Evolutionary conservation across 1,139 yeast species (phyloP).

Genomic region (Diutina pseudorugosa): DNA sequence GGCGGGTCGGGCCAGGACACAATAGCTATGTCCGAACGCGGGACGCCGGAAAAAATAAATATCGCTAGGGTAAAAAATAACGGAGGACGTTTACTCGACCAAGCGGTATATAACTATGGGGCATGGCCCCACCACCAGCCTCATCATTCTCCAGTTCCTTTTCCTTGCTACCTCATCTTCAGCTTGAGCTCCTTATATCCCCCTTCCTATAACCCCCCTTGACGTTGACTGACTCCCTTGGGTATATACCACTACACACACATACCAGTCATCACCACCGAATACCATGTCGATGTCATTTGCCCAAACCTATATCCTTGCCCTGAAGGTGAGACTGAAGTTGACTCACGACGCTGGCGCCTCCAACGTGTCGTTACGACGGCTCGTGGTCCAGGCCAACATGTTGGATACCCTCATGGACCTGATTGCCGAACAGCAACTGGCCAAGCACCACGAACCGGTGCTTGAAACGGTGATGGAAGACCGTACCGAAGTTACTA

Average conservation of each 20-base stretch:
- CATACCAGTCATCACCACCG: no score
- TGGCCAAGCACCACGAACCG: conserved; percentile 18
- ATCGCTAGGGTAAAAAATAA: background rate
- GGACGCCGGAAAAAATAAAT: background rate
- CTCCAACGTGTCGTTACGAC: conserved; percentile 47
- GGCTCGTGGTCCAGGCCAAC: conserved; percentile 66
- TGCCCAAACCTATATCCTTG: conserved; percentile 52
- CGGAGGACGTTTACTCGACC: background rate
- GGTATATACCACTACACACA: no score
- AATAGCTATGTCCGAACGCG: background rate
- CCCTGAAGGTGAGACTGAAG: conserved; percentile 57
- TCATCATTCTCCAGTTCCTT: background rate
- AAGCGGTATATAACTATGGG: background rate
- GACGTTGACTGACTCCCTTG: no score
- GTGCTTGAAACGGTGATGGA: conserved; percentile 9
- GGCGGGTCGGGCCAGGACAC: no score
- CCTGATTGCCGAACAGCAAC: conserved; percentile 14
- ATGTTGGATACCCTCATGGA: conserved; percentile 62
- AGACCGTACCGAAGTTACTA: conserved; percentile 6
- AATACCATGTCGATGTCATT: conserved; percentile 19
- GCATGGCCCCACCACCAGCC: background rate
- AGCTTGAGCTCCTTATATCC: no score
- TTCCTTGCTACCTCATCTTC: no score
- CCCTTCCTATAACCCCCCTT: background rate
- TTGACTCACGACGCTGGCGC: conserved; percentile 54